phyloP scores from a whole-genome alignment of 2,329 filamentous ascomycete genomes.

The Alternaria sp. region DNA sequence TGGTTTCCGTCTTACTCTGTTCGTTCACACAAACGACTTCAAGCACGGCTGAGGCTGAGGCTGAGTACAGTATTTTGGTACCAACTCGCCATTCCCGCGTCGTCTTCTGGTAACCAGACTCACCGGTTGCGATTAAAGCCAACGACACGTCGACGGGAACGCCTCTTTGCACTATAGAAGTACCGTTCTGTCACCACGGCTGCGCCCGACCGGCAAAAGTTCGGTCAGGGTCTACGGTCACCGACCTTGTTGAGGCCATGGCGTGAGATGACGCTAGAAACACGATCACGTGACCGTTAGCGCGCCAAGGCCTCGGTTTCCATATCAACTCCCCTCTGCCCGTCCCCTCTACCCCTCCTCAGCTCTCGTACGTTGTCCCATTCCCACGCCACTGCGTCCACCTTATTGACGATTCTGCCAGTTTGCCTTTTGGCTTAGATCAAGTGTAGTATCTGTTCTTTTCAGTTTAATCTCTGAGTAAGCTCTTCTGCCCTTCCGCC shows the following conservation, averaged over 20 bases:
- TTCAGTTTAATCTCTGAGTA: constrained; percentile 9
- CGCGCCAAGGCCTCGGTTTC: not conserved
- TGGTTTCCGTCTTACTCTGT: too few species aligned
- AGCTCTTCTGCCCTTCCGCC: not conserved
- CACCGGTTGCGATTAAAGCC: too few species aligned
- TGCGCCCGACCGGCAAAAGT: not conserved
- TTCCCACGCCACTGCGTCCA: too few species aligned
- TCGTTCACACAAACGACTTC: too few species aligned
- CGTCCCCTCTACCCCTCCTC: not conserved
- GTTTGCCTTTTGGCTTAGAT: constrained; percentile 10
- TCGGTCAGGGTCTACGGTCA: constrained; percentile 1
- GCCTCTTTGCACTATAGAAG: not conserved
- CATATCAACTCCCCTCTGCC: constrained; percentile 1
- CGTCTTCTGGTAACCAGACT: too few species aligned
- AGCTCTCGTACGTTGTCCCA: not conserved
- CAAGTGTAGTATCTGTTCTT: constrained; percentile 10
- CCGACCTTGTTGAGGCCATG: not conserved
- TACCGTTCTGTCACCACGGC: not conserved
- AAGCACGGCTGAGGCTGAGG: too few species aligned
- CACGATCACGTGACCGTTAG: constrained; percentile 1
- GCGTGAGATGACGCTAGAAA: not conserved
- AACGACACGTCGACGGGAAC: too few species aligned
- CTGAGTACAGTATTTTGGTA: too few species aligned
- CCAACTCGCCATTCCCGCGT: too few species aligned
- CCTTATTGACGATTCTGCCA: too few species aligned